Conservation (phyloP, 73 alveolate genomes). For the Tetrahymena malaccensis region DNA sequence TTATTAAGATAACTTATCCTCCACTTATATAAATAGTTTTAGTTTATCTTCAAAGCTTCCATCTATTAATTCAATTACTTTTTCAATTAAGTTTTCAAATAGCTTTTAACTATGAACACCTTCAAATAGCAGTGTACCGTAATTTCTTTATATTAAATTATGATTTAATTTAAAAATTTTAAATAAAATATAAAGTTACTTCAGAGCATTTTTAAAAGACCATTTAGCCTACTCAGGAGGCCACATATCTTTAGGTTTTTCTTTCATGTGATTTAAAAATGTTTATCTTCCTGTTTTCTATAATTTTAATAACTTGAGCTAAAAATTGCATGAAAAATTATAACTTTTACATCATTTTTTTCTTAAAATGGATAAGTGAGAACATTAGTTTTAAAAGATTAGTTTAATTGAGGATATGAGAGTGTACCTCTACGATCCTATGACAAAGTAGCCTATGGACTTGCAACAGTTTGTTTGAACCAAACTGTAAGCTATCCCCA, state of each 20-base stretch:
- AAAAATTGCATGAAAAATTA: background rate
- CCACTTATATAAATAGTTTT: background rate
- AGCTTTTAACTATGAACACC: background rate
- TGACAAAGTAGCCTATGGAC: constrained; percentile 36
- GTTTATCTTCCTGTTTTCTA: constrained; percentile 4
- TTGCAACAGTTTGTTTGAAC: constrained; percentile 37
- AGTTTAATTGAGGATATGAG: constrained; percentile 16
- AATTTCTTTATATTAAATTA: background rate
- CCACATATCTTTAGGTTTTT: constrained; percentile 43
- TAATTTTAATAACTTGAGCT: background rate
- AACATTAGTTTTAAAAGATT: constrained; percentile 10
- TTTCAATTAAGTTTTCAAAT: background rate
- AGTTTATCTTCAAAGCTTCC: background rate
- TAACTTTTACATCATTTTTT: background rate
- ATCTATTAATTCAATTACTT: background rate
- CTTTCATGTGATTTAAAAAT: constrained; percentile 16
- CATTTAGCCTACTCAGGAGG: constrained; percentile 44
- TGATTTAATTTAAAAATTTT: background rate
- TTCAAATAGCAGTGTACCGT: background rate
- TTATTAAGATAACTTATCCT: background rate
- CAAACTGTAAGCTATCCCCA: constrained; percentile 41
- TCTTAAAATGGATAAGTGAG: constrained; percentile 27
- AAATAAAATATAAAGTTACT: background rate
- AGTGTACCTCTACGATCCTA: constrained; percentile 44
- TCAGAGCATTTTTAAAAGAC: constrained; percentile 20